Conservation (phyloP, 208 protist genomes). For the Trypanosoma melophagium region DNA sequence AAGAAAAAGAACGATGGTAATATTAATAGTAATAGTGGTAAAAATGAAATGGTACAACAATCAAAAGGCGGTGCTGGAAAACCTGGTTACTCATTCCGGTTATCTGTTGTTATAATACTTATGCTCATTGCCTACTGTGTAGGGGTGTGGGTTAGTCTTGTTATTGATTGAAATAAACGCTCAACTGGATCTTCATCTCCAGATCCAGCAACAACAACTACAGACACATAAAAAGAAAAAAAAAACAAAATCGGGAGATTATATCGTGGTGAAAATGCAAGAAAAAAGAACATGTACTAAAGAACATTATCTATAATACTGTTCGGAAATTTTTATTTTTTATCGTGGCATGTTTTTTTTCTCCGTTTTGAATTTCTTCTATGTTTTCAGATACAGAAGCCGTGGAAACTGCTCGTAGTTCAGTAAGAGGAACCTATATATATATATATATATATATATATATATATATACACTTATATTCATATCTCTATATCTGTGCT, state of each 20-base stretch:
- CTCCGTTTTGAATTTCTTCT: slow-evolving; percentile 22
- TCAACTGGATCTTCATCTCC: no score
- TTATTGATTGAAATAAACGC: not conserved
- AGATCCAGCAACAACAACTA: no score
- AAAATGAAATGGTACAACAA: not conserved
- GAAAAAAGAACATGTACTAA: no score
- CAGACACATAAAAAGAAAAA: no score
- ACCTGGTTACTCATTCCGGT: not conserved
- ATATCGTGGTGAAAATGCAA: no score
- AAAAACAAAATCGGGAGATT: no score
- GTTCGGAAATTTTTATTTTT: no score
- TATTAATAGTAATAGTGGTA: not conserved
- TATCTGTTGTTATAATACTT: slow-evolving; percentile 7
- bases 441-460: slow-evolving; percentile 22
- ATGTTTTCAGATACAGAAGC: no score
- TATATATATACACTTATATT: slow-evolving; percentile 23
- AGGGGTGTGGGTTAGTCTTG: not conserved
- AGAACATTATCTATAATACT: no score
- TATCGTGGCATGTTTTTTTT: slow-evolving; percentile 16
- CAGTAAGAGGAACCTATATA: not conserved
- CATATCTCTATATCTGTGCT: slow-evolving; percentile 21
- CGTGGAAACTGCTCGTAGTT: no score
- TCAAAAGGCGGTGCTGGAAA: no score
- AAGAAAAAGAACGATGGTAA: not conserved
- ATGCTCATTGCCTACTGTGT: slow-evolving; percentile 2